Evolutionary conservation across 306 rosid genomes (phyloP).

Genomic region (Adenanthera pavonina): DNA sequence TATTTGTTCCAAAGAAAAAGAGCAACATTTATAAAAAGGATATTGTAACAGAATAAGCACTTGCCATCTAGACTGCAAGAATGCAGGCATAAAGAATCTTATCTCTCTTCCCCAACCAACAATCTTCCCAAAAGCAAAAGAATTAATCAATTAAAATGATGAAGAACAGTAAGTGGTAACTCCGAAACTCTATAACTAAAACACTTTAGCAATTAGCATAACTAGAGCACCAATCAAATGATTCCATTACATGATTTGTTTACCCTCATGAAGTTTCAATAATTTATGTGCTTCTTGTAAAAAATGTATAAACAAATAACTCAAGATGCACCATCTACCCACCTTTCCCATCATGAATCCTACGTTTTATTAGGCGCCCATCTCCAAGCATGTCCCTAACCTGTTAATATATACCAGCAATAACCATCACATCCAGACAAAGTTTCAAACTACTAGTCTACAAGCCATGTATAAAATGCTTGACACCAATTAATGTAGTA

Average conservation of each 20-base stretch:
- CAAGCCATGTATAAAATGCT: constrained; percentile 20
- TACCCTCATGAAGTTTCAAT: constrained; percentile 22
- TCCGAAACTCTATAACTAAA: constrained; percentile 21
- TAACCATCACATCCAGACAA: constrained; percentile 28
- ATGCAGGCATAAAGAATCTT: neutral
- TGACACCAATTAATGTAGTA: constrained; percentile 16
- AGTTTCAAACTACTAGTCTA: constrained; percentile 6
- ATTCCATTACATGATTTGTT: constrained; percentile 26
- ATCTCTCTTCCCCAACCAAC: constrained; percentile 7
- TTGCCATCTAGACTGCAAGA: constrained; percentile 18
- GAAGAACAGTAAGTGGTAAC: constrained; percentile 8
- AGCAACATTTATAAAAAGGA: constrained; percentile 31
- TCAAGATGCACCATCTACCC: constrained; percentile 34
- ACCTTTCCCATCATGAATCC: constrained; percentile 93
- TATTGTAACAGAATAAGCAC: constrained; percentile 25
- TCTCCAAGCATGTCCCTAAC: constrained; percentile 99
- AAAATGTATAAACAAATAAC: constrained; percentile 16
- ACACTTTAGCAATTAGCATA: neutral
- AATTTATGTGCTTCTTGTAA: constrained; percentile 28
- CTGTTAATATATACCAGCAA: constrained; percentile 53
- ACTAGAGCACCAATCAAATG: constrained; percentile 23
- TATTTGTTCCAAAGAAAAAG: constrained; percentile 45
- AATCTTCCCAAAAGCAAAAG: neutral
- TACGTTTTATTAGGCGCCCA: constrained; percentile 90
- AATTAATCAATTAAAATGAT: neutral